These are phyloP conservation scores for Poterioochromonas sp. DNA, from an alignment of 352 stramenopile species.

Conservation along the genomic window DNA sequence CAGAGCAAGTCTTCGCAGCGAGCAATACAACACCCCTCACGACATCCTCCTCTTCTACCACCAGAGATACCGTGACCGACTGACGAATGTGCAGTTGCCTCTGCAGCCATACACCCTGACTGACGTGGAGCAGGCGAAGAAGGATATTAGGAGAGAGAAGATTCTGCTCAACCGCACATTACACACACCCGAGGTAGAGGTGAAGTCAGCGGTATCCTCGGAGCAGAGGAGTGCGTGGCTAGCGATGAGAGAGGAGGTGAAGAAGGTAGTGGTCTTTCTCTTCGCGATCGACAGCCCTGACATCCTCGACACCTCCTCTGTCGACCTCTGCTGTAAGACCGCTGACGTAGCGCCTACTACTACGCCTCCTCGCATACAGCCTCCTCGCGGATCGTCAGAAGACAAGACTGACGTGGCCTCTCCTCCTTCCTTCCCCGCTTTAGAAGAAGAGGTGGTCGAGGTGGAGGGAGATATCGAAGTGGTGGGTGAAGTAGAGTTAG, in stretches of 20 bases:
- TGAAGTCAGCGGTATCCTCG: neutral
- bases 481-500: no score
- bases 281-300: neutral
- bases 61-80: neutral
- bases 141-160: neutral
- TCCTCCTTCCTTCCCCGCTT: no score
- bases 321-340: neutral
- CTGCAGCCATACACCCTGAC: neutral
- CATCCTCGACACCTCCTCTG: neutral
- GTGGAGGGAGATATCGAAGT: no score
- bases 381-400: no score
- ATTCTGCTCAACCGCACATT: neutral
- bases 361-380: no score
- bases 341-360: no score
- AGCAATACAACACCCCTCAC: neutral
- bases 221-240: neutral
- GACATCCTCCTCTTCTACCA: neutral
- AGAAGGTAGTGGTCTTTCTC: constrained; percentile 2
- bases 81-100: neutral
- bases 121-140: neutral
- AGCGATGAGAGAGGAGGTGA: neutral
- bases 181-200: neutral
- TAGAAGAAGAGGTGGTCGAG: no score
- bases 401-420: no score
- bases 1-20: neutral